Conservation (phyloP, 1,284 basidiomycete species). For the Wolfiporia cocos region DNA sequence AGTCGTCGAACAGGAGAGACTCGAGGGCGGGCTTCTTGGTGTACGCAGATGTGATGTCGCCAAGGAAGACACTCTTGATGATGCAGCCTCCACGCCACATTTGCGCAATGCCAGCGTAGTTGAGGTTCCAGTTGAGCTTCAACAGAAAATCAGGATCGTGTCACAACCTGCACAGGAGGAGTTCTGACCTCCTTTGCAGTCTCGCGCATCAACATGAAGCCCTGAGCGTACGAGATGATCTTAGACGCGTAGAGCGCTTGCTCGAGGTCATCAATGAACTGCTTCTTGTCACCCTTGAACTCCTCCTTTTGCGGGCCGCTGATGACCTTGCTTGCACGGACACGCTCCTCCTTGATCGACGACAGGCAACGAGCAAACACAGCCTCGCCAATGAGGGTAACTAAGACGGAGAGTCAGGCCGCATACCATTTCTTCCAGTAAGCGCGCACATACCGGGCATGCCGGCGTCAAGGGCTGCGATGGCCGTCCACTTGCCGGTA, state of each 20-base stretch:
- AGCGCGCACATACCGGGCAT: slow-evolving; percentile 72
- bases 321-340: slow-evolving; percentile 88
- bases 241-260: slow-evolving; percentile 99
- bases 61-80: slow-evolving; percentile 97
- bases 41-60: slow-evolving; percentile 92
- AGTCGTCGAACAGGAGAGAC: slow-evolving; percentile 93
- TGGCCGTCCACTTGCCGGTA: slow-evolving; percentile 99
- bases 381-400: slow-evolving; percentile 98
- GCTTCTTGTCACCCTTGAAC: slow-evolving; percentile 97
- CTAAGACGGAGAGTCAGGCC: slow-evolving; percentile 34
- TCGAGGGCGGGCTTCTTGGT: slow-evolving; percentile 84
- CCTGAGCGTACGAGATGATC: slow-evolving; percentile 99
- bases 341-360: slow-evolving; percentile 96
- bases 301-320: slow-evolving; percentile 86
- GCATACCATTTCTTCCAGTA: too few relatives aligned
- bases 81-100: slow-evolving; percentile 99
- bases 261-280: slow-evolving; percentile 98
- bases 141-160: not conserved
- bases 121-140: slow-evolving; percentile 75
- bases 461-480: slow-evolving; percentile 95
- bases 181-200: slow-evolving; percentile 86
- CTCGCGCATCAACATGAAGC: slow-evolving; percentile 99
- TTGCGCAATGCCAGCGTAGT: slow-evolving; percentile 94
- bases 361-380: slow-evolving; percentile 99
- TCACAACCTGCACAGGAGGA: slow-evolving; percentile 12